phyloP scores from a whole-genome alignment of 2,329 filamentous ascomycete genomes.

The Neonectria neomacrospora region DNA sequence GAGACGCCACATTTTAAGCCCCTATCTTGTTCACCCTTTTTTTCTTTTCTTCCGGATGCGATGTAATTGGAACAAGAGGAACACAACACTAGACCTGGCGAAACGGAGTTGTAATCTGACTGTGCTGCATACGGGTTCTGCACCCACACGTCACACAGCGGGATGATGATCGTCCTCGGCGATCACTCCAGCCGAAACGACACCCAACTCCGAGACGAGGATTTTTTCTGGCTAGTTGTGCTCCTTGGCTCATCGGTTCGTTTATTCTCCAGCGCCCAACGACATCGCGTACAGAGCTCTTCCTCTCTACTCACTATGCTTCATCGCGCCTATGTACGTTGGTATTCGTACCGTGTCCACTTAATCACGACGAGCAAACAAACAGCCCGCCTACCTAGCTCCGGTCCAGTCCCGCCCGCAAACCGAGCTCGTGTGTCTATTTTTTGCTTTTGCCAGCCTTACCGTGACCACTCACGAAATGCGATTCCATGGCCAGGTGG shows the following conservation, averaged over 20 bases:
- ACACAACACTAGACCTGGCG: neutral
- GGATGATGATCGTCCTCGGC: constrained; percentile 19
- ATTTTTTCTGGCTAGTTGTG: neutral
- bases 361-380: neutral
- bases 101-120: neutral
- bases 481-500: neutral
- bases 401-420: neutral
- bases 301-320: neutral
- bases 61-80: neutral
- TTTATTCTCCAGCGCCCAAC: neutral
- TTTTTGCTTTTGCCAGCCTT: neutral
- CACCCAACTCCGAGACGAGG: constrained; percentile 6
- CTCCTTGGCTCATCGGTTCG: neutral
- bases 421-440: constrained; percentile 1
- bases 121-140: neutral
- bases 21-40: neutral
- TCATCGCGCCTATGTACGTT: neutral
- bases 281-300: neutral
- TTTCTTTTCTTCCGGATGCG: too few species aligned
- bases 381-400: too few species aligned
- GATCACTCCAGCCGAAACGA: constrained; percentile 20
- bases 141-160: constrained; percentile 9
- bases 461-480: neutral
- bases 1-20: neutral
- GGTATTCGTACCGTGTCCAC: neutral